phyloP scores from a whole-genome alignment of 352 stramenopile genomes.

The Thraustochytrium sp. region DNA sequence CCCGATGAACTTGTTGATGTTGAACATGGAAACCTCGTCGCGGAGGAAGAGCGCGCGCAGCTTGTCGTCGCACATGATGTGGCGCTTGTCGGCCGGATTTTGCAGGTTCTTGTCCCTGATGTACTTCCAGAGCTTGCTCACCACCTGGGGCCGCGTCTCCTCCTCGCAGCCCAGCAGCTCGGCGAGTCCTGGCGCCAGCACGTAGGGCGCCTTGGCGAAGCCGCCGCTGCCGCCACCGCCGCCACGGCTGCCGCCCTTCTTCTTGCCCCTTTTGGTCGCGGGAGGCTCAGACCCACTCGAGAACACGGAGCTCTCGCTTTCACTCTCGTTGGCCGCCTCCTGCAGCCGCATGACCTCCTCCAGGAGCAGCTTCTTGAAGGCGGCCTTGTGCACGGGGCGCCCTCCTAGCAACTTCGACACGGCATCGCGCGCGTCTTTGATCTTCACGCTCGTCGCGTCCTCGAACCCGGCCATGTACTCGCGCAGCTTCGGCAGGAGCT shows the following conservation, averaged over 20 bases:
- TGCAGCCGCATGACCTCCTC: background rate
- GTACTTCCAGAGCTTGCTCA: constrained; percentile 91
- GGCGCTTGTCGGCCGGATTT: constrained; percentile 83
- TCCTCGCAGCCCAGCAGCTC: constrained; percentile 68
- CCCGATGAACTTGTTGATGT: constrained; percentile 28
- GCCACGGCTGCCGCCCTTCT: background rate
- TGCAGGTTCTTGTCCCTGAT: constrained; percentile 89
- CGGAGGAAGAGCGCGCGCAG: constrained; percentile 58
- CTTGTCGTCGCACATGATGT: constrained; percentile 81
- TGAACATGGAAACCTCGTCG: constrained; percentile 53
- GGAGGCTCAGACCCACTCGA: background rate
- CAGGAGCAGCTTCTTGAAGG: background rate
- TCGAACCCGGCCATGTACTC: background rate
- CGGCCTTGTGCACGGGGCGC: background rate
- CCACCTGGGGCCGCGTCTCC: constrained; percentile 79
- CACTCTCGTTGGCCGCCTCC: background rate
- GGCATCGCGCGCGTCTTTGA: background rate
- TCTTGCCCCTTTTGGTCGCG: background rate
- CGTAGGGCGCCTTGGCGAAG: background rate
- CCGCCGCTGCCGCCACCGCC: constrained; percentile 44
- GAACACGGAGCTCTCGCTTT: background rate
- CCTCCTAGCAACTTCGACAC: background rate
- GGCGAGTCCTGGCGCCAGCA: constrained; percentile 55
- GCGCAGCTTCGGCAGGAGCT: too few relatives aligned
- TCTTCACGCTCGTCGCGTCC: background rate